Evolutionary conservation across 805 yeast genomes (phyloP).

Genomic region (Spathaspora boniae): DNA sequence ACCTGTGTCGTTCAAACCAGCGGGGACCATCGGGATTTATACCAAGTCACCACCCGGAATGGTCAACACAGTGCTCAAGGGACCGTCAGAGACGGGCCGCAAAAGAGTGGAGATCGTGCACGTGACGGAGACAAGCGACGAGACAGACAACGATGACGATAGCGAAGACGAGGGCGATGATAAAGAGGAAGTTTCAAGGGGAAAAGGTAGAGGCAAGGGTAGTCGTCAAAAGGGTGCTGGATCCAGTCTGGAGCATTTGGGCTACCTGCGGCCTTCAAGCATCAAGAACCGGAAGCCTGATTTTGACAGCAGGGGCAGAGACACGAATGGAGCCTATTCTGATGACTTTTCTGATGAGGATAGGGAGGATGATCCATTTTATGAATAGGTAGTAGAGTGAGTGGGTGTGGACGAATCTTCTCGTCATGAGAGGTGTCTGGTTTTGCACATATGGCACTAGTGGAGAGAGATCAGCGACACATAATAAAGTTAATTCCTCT

Average conservation of each 20-base stretch:
- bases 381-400: no score
- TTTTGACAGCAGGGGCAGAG: conserved; percentile 3
- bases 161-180: conserved; percentile 1
- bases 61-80: conserved; percentile 7
- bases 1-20: background rate
- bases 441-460: no score
- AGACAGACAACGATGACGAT: conserved; percentile 2
- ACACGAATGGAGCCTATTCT: no score
- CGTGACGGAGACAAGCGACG: background rate
- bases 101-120: conserved; percentile 2
- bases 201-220: no score
- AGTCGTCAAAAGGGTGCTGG: no score
- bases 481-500: no score
- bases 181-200: no score
- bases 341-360: conserved; percentile 1
- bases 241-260: conserved; percentile 5
- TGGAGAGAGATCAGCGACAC: no score
- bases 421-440: no score
- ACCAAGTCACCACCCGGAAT: conserved; percentile 4
- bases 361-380: conserved; percentile 1
- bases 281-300: conserved; percentile 8
- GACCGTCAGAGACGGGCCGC: conserved; percentile 5
- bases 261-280: conserved; percentile 9
- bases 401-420: no score
- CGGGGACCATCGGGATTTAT: conserved; percentile 5